Evolutionary conservation across 805 yeast species (phyloP).

Genomic region (Kluyveromyces siamensis): DNA sequence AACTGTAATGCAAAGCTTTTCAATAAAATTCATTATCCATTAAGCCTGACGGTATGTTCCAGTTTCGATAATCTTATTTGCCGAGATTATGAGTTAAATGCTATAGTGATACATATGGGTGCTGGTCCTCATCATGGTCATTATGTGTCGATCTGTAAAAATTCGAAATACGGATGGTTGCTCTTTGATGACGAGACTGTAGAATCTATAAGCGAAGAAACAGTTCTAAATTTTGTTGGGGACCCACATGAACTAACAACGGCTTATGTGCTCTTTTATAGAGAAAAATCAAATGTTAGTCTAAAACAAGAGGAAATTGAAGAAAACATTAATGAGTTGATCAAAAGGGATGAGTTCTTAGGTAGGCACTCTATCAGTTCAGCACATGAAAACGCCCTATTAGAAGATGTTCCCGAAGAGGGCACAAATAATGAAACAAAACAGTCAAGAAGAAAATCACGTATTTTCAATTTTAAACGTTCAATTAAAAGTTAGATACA

Average conservation of each 20-base stretch:
- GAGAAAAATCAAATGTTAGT: conserved; percentile 34
- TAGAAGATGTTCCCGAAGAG: conserved; percentile 10
- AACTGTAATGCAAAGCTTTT: conserved; percentile 80
- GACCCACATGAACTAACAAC: conserved; percentile 82
- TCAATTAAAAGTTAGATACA: conserved; percentile 1
- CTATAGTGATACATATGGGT: conserved; percentile 89
- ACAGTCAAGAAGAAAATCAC: conserved; percentile 17
- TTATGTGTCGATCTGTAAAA: conserved; percentile 79
- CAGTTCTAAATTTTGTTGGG: conserved; percentile 80
- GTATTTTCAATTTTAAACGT: conserved; percentile 19
- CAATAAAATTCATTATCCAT: conserved; percentile 76
- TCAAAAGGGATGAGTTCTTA: conserved; percentile 18
- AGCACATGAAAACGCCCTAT: conserved; percentile 2
- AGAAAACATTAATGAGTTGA: conserved; percentile 14
- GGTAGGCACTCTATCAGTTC: conserved; percentile 4
- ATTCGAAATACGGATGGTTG: conserved; percentile 75
- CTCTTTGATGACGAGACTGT: conserved; percentile 94
- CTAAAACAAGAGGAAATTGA: conserved; percentile 6
- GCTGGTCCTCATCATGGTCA: conserved; percentile 98
- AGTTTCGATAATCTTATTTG: conserved; percentile 32
- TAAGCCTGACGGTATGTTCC: conserved; percentile 54
- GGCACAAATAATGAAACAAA: conserved; percentile 4
- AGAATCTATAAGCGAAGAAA: conserved; percentile 74
- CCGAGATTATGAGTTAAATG: conserved; percentile 71
- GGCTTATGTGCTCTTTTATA: conserved; percentile 84